Base-by-base conservation (phyloP, 2,329 filamentous ascomycete species). In the Calonectria honghensis region DNA sequence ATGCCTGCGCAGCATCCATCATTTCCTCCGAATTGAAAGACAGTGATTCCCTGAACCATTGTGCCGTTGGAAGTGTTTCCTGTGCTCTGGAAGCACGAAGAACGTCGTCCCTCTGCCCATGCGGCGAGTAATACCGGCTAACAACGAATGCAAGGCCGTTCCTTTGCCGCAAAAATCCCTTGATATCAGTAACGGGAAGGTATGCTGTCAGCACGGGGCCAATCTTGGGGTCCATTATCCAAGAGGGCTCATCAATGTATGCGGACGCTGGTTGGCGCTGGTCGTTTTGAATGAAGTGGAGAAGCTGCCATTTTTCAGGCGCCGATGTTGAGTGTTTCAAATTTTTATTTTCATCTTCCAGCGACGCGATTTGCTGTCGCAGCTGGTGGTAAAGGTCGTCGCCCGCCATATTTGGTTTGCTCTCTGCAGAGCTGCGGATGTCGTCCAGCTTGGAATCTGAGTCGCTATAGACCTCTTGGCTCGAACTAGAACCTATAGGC, bases 21-120 rank as follows among this genome's bases (percentile, higher is more conserved):
- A 65, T 70, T n/a, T 54, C 35, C 20, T 70, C 24, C 5, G 68
- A 70, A 3, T 18, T 29, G 1, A 70, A 10, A 13, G n/a, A 24
- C 11, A 70, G 45, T 6, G 32, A 18, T 16, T 70, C 68, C 31
- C 18, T 51, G 16, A 35, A 51, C n/a, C 32, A 45, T n/a, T 54
- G 24, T 0, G 68, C 32, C 9, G 14, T 9, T 13, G 68, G 68
- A 3, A 70, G 57, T 20, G 57, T 11, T 27, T 64, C 35, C 10
- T 39, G 48, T 14, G 27, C 24, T 11, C 37, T 48, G 5, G 61
- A 65, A 7, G 61, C 61, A 3, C 27, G 39, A 24, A 31, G 2
- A 52, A 39, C 24, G 1, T 51, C 45, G 2, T 67, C 16, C 2
- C n/a, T 39, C 9, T 52, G 45, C 6, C 27, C 45, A 24, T 27